Evolutionary conservation across 805 yeast species (phyloP).

Genomic region (Metschnikowia rubicola): DNA sequence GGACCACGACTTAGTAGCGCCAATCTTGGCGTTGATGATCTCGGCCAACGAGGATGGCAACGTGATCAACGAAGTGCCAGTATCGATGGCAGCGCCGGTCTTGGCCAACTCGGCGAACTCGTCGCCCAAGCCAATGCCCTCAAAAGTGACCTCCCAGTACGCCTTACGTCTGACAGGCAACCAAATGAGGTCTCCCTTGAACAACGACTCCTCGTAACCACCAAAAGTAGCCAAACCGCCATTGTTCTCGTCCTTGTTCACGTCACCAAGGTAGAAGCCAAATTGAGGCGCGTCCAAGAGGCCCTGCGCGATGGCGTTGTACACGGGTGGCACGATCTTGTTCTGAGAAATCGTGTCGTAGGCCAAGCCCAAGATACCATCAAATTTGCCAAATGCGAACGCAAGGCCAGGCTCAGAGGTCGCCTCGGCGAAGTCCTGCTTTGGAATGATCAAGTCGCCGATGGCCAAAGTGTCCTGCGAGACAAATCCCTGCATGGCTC

Average conservation of each 20-base stretch:
- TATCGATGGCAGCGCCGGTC: conserved; percentile 97
- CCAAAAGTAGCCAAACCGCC: conserved; percentile 97
- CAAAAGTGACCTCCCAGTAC: conserved; percentile 97
- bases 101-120: conserved; percentile 78
- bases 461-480: conserved; percentile 79
- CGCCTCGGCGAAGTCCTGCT: conserved; percentile 96
- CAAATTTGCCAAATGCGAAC: conserved; percentile 97
- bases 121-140: conserved; percentile 87
- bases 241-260: conserved; percentile 55
- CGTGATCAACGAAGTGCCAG: conserved; percentile 95
- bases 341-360: conserved; percentile 89
- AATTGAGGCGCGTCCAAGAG: conserved; percentile 81
- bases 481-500: conserved; percentile 86
- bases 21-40: conserved; percentile 90
- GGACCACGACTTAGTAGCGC: conserved; percentile 95
- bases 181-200: conserved; percentile 84
- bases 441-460: conserved; percentile 80
- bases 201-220: conserved; percentile 78
- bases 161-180: conserved; percentile 99
- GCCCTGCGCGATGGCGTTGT: conserved; percentile 80
- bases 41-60: conserved; percentile 95
- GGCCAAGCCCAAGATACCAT: conserved; percentile 94
- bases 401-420: conserved; percentile 97
- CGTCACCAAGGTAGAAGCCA: conserved; percentile 86
- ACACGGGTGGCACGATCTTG: conserved; percentile 88